Percentiles rank a stretch among this genome's conserved stretches.
These are phyloP conservation scores for Fistulina hepatica DNA, from an alignment of 1,284 basidiomycete genomes.

Conservation along the genomic window DNA sequence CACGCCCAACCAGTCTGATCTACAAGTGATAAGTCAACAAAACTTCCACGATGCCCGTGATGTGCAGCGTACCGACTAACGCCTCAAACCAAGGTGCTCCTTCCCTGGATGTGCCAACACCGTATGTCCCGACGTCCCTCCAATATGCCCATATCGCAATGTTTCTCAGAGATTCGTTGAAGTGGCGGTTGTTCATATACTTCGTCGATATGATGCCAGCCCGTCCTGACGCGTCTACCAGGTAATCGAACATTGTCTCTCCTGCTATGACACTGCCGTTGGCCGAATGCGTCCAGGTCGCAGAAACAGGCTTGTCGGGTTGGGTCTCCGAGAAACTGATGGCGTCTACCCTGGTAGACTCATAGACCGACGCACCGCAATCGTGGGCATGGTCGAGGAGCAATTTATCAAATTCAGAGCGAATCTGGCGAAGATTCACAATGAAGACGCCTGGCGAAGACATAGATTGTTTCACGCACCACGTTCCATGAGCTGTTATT, in stretches of 20 bases:
- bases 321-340: constrained; percentile 34
- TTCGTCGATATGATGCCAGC: constrained; percentile 53
- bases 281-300: constrained; percentile 33
- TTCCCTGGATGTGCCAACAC: constrained; percentile 37
- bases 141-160: constrained; percentile 74
- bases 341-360: constrained; percentile 40
- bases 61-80: constrained; percentile 36
- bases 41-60: constrained; percentile 10
- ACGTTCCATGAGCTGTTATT: constrained; percentile 58
- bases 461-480: constrained; percentile 28
- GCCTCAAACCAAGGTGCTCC: constrained; percentile 68
- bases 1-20: constrained; percentile 70
- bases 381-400: constrained; percentile 49
- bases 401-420: constrained; percentile 54
- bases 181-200: constrained; percentile 57
- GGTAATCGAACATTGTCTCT: constrained; percentile 48
- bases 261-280: constrained; percentile 22
- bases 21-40: constrained; percentile 19
- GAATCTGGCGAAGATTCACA: constrained; percentile 28
- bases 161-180: constrained; percentile 59
- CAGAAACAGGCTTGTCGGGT: constrained; percentile 35
- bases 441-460: constrained; percentile 1
- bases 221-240: constrained; percentile 64
- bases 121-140: constrained; percentile 44
- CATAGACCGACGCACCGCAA: constrained; percentile 43